Evolutionary conservation across 352 stramenopile species (phyloP).

Genomic region (Pythium aristosporum): DNA sequence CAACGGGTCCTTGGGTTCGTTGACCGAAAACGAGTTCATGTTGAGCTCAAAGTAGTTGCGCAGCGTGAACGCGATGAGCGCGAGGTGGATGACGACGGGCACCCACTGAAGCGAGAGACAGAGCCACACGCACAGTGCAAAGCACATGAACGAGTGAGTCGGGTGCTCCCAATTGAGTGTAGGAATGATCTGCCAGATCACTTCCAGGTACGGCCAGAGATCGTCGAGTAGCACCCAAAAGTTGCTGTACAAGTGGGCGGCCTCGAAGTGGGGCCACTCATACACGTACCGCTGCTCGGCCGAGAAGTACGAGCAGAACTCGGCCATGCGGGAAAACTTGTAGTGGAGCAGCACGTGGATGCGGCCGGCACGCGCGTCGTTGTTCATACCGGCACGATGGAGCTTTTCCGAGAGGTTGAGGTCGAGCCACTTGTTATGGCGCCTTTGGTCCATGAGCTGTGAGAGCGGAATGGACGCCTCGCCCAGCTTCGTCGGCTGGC

Average conservation of each 20-base stretch:
- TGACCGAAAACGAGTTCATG: conserved; percentile 70
- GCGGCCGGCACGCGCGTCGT: conserved; percentile 71
- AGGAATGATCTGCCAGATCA: conserved; percentile 79
- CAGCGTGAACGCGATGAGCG: conserved; percentile 75
- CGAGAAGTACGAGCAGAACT: conserved; percentile 82
- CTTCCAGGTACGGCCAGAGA: conserved; percentile 83
- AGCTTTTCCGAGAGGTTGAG: conserved; percentile 77
- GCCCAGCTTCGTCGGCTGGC: conserved; percentile 80
- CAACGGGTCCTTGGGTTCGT: conserved; percentile 43
- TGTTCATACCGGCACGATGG: conserved; percentile 77
- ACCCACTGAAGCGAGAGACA: conserved; percentile 84
- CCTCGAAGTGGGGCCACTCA: conserved; percentile 81
- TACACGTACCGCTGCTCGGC: conserved; percentile 71
- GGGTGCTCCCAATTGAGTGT: conserved; percentile 86
- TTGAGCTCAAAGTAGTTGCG: conserved; percentile 87
- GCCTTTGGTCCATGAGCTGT: conserved; percentile 83
- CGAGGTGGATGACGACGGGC: conserved; percentile 74
- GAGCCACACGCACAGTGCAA: conserved; percentile 80
- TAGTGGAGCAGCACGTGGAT: conserved; percentile 87
- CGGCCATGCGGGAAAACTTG: conserved; percentile 84
- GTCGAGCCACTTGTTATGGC: conserved; percentile 88
- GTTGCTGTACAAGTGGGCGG: conserved; percentile 81
- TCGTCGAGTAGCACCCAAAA: conserved; percentile 86
- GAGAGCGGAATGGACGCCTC: conserved; percentile 70
- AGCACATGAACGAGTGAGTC: conserved; percentile 84